Base-by-base conservation (phyloP, 192 early-diverging fungal genomes). In the Phlyctochytrium planicorne region DNA sequence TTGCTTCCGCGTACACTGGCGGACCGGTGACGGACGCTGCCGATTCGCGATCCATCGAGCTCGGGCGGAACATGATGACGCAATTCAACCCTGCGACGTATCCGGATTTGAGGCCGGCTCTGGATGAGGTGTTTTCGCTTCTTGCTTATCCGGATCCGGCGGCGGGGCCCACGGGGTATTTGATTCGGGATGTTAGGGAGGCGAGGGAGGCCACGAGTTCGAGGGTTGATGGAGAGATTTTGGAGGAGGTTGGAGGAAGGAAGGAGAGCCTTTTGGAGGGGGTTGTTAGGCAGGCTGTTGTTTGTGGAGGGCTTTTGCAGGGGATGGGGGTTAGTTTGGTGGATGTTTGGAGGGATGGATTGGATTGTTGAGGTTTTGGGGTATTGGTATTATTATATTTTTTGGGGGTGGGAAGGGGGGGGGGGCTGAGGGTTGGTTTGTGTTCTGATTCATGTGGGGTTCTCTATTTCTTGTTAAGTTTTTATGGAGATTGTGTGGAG, bases 1-100 rank as follows among this genome's bases (percentile, higher is more conserved):
- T 97, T 47, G 23, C 55, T 25, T 12, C 24, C 24, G 10, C 53
- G 30, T 16, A 27, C 53, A 16, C n/a, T 60, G 30, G 16, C 16
- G 52, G 53, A 62, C 35, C 30, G 30, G 30, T 35, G 33, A 27
- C 14, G 14, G 61, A 35, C 14, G 30, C 14, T 20, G 35, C n/a
- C 61, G 35, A 62, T 16, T 17, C 16, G n/a, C 16, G 27, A 17
- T 16, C 16, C 27, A 47, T 47, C 10, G 16, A 29, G 24, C 17
- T 31, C 27, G 61, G 35, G 17, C 1, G 33, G 34, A 12, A 30
- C 34, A 50, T 70, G 40, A 6, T 47, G 34, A 6, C 31, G 10
- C 10, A 3, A 31, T 27, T 30, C 17, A 20, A 35, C 23, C 10
- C 17, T 23, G 24, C 17, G 20, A 12, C 40, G 27, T n/a, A 20